Percentiles rank a stretch among this genome's conserved stretches.
These are phyloP conservation scores for Sarcomyxa edulis DNA, from an alignment of 768 basidiomycete species.

Conservation along the genomic window DNA sequence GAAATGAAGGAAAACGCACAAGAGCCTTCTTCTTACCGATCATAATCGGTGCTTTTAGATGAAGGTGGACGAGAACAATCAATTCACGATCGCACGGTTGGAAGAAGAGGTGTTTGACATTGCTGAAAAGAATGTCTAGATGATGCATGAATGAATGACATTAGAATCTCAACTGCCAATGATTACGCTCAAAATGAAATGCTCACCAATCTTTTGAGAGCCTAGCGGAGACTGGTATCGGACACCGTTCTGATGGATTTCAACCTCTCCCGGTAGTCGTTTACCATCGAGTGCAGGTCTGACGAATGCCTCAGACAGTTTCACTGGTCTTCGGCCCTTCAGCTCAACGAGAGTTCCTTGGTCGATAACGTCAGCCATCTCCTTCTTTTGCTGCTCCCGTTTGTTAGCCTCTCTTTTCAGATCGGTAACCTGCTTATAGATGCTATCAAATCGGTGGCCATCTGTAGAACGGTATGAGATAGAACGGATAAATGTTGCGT, in stretches of 20 bases:
- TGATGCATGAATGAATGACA: background rate
- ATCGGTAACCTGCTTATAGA: slow-evolving; percentile 90
- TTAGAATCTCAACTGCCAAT: too few relatives aligned
- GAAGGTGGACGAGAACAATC: slow-evolving; percentile 89
- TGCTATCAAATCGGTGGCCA: slow-evolving; percentile 79
- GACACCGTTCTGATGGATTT: slow-evolving; percentile 96
- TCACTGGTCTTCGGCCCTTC: slow-evolving; percentile 81
- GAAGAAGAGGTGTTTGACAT: slow-evolving; percentile 98
- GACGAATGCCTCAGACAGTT: slow-evolving; percentile 88
- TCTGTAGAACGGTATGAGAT: slow-evolving; percentile 92
- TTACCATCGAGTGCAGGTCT: slow-evolving; percentile 94
- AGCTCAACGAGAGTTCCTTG: slow-evolving; percentile 88
- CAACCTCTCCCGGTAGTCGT: slow-evolving; percentile 93
- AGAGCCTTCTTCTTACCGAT: slow-evolving; percentile 98
- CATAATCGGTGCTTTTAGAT: slow-evolving; percentile 94
- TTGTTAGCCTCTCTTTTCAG: slow-evolving; percentile 97
- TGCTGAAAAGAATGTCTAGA: slow-evolving; percentile 89
- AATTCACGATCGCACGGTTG: slow-evolving; percentile 97
- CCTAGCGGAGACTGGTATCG: slow-evolving; percentile 85
- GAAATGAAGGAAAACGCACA: slow-evolving; percentile 36
- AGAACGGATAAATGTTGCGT: slow-evolving; percentile 93
- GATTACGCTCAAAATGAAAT: too few relatives aligned
- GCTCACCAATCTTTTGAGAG: slow-evolving; percentile 80
- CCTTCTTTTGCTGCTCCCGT: slow-evolving; percentile 95
- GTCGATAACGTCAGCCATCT: slow-evolving; percentile 96